These are phyloP conservation scores for Phlyctochytrium arcticum DNA, from an alignment of 192 early-diverging fungal species.

Conservation along the genomic window DNA sequence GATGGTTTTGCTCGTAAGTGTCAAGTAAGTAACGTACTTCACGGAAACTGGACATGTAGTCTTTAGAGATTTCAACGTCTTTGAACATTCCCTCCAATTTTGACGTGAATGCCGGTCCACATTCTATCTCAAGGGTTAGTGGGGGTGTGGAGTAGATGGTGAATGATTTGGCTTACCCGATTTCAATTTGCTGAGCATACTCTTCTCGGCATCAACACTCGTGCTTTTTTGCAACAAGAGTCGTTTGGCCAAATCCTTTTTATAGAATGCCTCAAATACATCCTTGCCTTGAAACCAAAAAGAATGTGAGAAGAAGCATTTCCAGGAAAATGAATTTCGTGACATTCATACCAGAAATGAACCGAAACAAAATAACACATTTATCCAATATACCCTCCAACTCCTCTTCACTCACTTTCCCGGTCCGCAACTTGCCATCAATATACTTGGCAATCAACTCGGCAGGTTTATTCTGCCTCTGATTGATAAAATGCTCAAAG, in stretches of 20 bases:
- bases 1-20: too few relatives aligned
- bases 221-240: constrained; percentile 74
- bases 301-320: constrained; percentile 1
- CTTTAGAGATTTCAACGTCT: constrained; percentile 82
- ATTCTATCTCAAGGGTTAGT: constrained; percentile 53
- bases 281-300: constrained; percentile 95
- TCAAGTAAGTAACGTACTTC: constrained; percentile 32
- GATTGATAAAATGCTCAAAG: constrained; percentile 83
- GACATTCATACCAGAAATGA: constrained; percentile 49
- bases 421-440: constrained; percentile 81
- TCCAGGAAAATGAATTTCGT: neutral
- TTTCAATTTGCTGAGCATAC: constrained; percentile 79
- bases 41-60: constrained; percentile 56
- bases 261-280: constrained; percentile 96
- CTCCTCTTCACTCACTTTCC: constrained; percentile 65
- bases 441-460: constrained; percentile 92
- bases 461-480: constrained; percentile 72
- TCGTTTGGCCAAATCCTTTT: constrained; percentile 84
- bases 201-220: constrained; percentile 82
- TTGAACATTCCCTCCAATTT: constrained; percentile 96
- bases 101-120: constrained; percentile 87
- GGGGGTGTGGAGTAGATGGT: neutral
- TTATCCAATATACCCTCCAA: constrained; percentile 66
- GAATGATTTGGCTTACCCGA: constrained; percentile 32
- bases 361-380: constrained; percentile 83